These are phyloP conservation scores for Xerocomellus amylosporus DNA, from an alignment of 768 basidiomycete genomes.

Conservation along the genomic window DNA sequence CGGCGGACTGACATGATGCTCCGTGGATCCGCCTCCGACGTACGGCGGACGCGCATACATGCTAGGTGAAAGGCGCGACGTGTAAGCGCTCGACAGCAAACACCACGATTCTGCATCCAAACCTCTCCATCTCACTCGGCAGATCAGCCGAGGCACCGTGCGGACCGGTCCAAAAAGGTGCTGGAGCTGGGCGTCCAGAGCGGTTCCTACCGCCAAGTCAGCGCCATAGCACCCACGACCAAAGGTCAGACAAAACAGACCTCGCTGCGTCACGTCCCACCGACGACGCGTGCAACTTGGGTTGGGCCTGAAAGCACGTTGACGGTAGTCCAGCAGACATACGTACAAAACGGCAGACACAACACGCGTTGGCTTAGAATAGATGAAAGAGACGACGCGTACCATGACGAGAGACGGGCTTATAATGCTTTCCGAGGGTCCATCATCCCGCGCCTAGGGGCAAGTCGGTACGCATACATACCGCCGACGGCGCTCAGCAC, in stretches of 20 bases:
- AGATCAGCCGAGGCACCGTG: background rate
- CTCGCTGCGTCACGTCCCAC: background rate
- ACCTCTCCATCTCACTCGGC: constrained; percentile 4
- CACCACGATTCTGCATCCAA: background rate
- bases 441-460: background rate
- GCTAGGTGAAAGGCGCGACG: background rate
- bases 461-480: background rate
- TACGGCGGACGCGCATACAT: background rate
- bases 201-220: constrained; percentile 11
- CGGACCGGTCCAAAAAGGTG: background rate
- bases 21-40: background rate
- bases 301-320: background rate
- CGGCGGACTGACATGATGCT: background rate
- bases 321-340: constrained; percentile 9
- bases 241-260: background rate
- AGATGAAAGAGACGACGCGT: background rate
- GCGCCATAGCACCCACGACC: background rate
- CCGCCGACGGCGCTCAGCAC: constrained; percentile 6
- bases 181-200: background rate
- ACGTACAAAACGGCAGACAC: background rate
- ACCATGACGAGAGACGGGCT: background rate
- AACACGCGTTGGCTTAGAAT: background rate
- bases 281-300: background rate
- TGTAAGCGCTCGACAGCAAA: background rate
- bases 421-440: constrained; percentile 5